Conservation (phyloP, 2,329 filamentous ascomycete species). For the Neobulgaria alba region DNA sequence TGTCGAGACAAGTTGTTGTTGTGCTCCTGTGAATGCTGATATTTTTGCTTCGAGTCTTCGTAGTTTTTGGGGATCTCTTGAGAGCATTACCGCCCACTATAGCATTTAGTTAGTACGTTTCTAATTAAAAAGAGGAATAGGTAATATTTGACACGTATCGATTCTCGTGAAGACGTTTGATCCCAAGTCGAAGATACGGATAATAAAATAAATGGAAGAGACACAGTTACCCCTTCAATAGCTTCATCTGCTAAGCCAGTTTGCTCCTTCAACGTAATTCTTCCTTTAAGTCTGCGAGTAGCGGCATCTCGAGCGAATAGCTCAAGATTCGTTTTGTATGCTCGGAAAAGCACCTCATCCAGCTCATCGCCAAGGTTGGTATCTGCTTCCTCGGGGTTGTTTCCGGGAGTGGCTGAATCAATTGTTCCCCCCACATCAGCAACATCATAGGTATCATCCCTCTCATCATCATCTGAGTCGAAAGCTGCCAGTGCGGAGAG, state of each 20-base stretch:
- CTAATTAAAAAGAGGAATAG: no score
- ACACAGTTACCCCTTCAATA: constrained; percentile 63
- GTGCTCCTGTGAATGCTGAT: constrained; percentile 55
- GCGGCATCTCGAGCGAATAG: constrained; percentile 64
- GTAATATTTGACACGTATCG: no score
- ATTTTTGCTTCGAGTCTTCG: constrained; percentile 64
- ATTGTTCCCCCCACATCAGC: constrained; percentile 87
- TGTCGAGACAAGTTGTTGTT: constrained; percentile 56
- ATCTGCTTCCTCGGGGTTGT: constrained; percentile 38
- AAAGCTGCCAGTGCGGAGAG: constrained; percentile 81
- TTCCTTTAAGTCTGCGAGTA: constrained; percentile 55
- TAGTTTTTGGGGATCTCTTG: constrained; percentile 60
- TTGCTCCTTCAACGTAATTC: constrained; percentile 58
- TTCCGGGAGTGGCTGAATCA: constrained; percentile 52
- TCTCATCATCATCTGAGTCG: constrained; percentile 90
- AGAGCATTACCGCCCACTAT: constrained; percentile 75
- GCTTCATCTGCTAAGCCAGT: constrained; percentile 89
- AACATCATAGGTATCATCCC: constrained; percentile 92
- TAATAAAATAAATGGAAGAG: no score
- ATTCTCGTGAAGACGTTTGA: no score
- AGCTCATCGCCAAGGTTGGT: constrained; percentile 54
- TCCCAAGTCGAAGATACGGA: no score
- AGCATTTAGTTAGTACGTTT: no score
- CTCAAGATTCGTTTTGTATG: constrained; percentile 56
- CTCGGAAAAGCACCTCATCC: constrained; percentile 66